Conservation (phyloP, 1,139 yeast genomes). For the Pichia sp. region DNA sequence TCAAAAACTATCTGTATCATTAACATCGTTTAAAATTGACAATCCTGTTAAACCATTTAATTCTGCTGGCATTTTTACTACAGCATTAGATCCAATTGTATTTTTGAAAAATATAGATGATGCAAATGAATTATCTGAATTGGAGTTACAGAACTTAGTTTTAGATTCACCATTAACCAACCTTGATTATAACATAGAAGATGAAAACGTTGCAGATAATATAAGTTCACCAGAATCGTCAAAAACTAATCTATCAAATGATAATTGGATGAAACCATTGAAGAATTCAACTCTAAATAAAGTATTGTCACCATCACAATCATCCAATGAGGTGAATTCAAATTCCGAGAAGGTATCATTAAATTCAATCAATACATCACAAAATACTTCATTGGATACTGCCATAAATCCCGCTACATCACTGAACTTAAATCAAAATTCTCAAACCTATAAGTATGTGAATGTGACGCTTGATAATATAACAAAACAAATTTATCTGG, state of each 20-base stretch:
- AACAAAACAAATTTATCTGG: conserved; percentile 14
- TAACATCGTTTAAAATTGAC: conserved; percentile 22
- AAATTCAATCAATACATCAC: neutral
- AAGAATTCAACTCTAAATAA: conserved; percentile 14
- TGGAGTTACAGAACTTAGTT: neutral
- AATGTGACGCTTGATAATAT: conserved; percentile 21
- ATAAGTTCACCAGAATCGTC: neutral
- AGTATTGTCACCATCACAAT: neutral
- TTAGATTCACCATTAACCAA: neutral
- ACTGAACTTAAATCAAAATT: conserved; percentile 5
- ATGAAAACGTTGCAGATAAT: neutral
- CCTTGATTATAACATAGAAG: neutral
- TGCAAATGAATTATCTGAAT: conserved; percentile 8
- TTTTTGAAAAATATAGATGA: conserved; percentile 8
- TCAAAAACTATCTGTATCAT: conserved; percentile 24
- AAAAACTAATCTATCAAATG: conserved; percentile 1
- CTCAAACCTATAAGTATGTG: conserved; percentile 24
- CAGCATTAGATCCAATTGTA: conserved; percentile 26
- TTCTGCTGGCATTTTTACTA: conserved; percentile 26
- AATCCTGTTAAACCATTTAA: conserved; percentile 29
- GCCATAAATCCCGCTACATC: conserved; percentile 4
- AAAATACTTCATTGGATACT: neutral
- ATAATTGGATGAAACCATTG: conserved; percentile 28
- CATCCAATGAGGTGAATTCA: neutral
- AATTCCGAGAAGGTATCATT: neutral